Conservation (phyloP, 73 alveolate species). For the Paramecium bursaria region DNA sequence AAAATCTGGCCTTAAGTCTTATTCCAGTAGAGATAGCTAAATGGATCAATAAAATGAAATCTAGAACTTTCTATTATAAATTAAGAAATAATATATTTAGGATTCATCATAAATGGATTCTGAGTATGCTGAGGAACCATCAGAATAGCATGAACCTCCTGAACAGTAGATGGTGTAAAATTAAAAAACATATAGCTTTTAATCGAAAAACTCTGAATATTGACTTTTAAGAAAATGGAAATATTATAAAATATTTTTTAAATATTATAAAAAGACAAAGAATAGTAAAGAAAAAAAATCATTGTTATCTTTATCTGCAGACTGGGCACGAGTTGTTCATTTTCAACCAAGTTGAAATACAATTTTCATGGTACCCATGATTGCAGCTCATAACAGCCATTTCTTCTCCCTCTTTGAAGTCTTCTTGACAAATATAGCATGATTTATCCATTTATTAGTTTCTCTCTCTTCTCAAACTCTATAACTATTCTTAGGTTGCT, state of each 20-base stretch:
- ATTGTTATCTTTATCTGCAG: slow-evolving; percentile 78
- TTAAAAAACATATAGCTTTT: too few relatives aligned
- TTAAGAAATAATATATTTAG: slow-evolving; percentile 30
- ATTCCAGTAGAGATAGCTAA: neutral
- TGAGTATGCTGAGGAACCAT: too few relatives aligned
- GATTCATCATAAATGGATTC: neutral
- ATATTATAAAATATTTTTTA: too few relatives aligned
- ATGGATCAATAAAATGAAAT: slow-evolving; percentile 51
- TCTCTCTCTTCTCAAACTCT: slow-evolving; percentile 62
- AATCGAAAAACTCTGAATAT: too few relatives aligned
- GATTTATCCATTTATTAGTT: slow-evolving; percentile 70
- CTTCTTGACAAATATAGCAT: slow-evolving; percentile 87
- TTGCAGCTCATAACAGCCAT: slow-evolving; percentile 79
- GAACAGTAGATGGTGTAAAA: too few relatives aligned
- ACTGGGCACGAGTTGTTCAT: slow-evolving; percentile 96
- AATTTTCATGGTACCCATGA: slow-evolving; percentile 82
- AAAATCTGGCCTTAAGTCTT: slow-evolving; percentile 16
- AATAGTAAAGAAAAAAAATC: neutral
- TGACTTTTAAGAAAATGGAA: too few relatives aligned
- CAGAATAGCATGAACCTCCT: too few relatives aligned
- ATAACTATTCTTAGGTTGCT: slow-evolving; percentile 25
- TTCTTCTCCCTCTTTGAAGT: slow-evolving; percentile 73
- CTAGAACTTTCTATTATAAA: neutral
- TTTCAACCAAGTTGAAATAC: slow-evolving; percentile 89
- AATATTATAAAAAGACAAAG: too few relatives aligned